phyloP scores from a whole-genome alignment of 2,329 filamentous ascomycete species.

The Calonectria naviculata region DNA sequence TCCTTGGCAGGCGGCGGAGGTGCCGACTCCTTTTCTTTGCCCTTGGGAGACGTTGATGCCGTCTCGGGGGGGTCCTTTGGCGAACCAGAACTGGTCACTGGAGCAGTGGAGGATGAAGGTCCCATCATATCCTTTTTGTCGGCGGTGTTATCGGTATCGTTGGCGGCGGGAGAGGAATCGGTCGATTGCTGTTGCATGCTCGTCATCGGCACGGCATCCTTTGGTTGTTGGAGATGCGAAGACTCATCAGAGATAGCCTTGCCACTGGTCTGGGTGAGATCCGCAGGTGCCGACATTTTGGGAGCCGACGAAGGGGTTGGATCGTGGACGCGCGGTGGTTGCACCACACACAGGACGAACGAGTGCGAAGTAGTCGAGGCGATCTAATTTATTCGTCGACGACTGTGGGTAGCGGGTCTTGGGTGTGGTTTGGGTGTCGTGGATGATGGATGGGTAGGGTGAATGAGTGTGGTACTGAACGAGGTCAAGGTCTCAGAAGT shows the following conservation, averaged over 20 bases:
- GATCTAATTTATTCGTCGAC: conserved; percentile 34
- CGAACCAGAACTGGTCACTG: conserved; percentile 30
- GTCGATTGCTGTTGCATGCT: conserved; percentile 42
- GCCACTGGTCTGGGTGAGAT: conserved; percentile 47
- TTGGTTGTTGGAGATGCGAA: conserved; percentile 47
- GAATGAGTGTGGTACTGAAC: conserved; percentile 27
- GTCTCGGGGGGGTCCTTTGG: conserved; percentile 31
- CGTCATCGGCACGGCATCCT: conserved; percentile 52
- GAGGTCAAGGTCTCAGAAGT: conserved; percentile 40
- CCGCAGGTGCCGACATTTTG: conserved; percentile 46
- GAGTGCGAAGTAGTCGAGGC: conserved; percentile 19
- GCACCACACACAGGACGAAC: conserved; percentile 37
- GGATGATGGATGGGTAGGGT: conserved; percentile 28
- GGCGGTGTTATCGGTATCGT: conserved; percentile 30
- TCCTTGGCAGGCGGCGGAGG: conserved; percentile 44
- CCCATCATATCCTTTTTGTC: conserved; percentile 25
- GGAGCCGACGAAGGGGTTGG: conserved; percentile 28
- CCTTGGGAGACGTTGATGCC: conserved; percentile 42
- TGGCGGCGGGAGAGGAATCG: conserved; percentile 28
- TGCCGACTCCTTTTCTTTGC: conserved; percentile 47
- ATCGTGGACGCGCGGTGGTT: conserved; percentile 36
- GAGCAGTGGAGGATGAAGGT: conserved; percentile 28
- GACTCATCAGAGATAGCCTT: conserved; percentile 41
- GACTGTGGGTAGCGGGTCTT: conserved; percentile 11
- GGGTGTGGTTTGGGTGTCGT: conserved; percentile 22